Evolutionary conservation across 441 rosid species (phyloP).

Genomic region (Populus tomentosa): DNA sequence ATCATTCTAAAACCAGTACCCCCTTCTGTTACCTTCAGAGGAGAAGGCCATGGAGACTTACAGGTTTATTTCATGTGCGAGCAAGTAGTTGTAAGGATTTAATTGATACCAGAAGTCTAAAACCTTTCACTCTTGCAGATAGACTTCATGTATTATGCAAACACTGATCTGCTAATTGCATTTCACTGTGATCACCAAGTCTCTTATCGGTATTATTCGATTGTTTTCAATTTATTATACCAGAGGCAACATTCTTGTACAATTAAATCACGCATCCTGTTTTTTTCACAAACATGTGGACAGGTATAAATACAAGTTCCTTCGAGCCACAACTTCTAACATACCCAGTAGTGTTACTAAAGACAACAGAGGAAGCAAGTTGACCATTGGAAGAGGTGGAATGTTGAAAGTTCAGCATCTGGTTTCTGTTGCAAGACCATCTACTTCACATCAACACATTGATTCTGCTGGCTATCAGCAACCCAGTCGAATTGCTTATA

Average conservation of each 20-base stretch:
- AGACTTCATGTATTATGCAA: slow-evolving; percentile 71
- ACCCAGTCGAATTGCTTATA: slow-evolving; percentile 75
- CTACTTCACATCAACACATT: slow-evolving; percentile 33
- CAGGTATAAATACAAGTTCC: slow-evolving; percentile 90
- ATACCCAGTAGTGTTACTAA: slow-evolving; percentile 71
- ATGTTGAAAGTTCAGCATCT: slow-evolving; percentile 91
- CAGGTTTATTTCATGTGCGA: slow-evolving; percentile 46
- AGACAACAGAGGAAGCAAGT: slow-evolving; percentile 89
- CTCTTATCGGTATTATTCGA: slow-evolving; percentile 47
- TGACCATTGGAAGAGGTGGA: slow-evolving; percentile 90
- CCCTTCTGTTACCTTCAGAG: slow-evolving; percentile 68
- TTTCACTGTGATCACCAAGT: slow-evolving; percentile 71
- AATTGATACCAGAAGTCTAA: slow-evolving; percentile 4
- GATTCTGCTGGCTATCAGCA: slow-evolving; percentile 71
- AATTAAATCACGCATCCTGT: background rate
- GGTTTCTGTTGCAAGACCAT: slow-evolving; percentile 63
- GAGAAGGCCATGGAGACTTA: slow-evolving; percentile 93
- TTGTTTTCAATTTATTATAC: background rate
- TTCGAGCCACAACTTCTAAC: slow-evolving; percentile 69
- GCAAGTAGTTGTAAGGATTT: slow-evolving; percentile 9
- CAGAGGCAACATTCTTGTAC: background rate
- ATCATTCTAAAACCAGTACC: slow-evolving; percentile 65
- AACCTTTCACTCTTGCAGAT: slow-evolving; percentile 42
- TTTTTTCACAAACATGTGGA: slow-evolving; percentile 3
- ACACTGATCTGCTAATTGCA: slow-evolving; percentile 71